These are phyloP conservation scores for Suillus weaverae DNA, from an alignment of 768 basidiomycete genomes.

Conservation along the genomic window DNA sequence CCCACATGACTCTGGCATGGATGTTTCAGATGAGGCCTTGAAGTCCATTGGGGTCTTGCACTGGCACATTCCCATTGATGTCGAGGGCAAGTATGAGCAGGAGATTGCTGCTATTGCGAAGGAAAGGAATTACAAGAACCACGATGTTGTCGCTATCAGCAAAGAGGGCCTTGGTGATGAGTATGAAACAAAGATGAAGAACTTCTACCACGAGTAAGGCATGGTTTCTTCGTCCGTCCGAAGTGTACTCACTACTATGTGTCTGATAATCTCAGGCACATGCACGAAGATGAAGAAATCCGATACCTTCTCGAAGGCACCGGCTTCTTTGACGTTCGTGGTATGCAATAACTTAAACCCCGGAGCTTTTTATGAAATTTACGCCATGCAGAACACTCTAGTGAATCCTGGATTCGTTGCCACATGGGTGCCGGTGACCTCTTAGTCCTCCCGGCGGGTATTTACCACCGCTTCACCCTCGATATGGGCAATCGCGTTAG, in stretches of 20 bases:
- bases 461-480: conserved; percentile 93
- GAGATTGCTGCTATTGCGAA: conserved; percentile 62
- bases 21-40: conserved; percentile 51
- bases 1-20: conserved; percentile 65
- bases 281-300: conserved; percentile 97
- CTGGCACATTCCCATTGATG: conserved; percentile 68
- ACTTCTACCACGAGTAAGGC: conserved; percentile 80
- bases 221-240: conserved; percentile 24
- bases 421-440: conserved; percentile 79
- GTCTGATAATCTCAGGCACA: conserved; percentile 51
- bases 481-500: conserved; percentile 70
- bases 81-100: conserved; percentile 42
- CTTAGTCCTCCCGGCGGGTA: conserved; percentile 82
- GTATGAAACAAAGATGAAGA: conserved; percentile 81
- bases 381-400: conserved; percentile 51
- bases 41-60: conserved; percentile 60
- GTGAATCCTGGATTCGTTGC: conserved; percentile 79
- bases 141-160: conserved; percentile 75
- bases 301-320: conserved; percentile 75
- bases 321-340: conserved; percentile 91
- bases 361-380: background rate
- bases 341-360: conserved; percentile 39
- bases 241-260: background rate
- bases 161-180: conserved; percentile 76
- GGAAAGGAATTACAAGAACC: conserved; percentile 77